Evolutionary conservation across 345 rosid species (phyloP), one percentile per base, ranked within the genome.

Genomic region (Melaleuca quinquenervia): DNA sequence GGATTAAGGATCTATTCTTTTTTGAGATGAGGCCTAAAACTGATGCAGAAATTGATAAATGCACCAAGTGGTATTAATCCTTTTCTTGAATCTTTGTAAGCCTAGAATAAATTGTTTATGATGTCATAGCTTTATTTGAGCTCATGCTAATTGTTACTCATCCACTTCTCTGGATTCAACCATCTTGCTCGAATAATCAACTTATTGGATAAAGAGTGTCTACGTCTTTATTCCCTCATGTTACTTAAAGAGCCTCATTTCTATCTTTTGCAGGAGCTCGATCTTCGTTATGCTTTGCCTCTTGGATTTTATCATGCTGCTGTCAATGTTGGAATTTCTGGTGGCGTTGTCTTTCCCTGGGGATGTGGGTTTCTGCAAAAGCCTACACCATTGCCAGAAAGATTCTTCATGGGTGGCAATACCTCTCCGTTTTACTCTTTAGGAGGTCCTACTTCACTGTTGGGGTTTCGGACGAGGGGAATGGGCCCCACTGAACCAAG

Each of bases 331-430:
- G 99, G 99, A 88, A 85, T 95, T 52, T 92, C 98, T 70, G 92
- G 91, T 26, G 99, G 99, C 78, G 90, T 94, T 84, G 84, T 93
- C 85, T 90, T 94, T 75, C 99, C 99, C 32, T 92, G 96, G 96
- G 98, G 98, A 88, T 82, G 85, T 86, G 95, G 96, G 62, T 93
- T 90, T 92, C 91, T 85, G 85, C 88, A 78, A 86, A 90, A 82
- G 83, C 86, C 92, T 82, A 90, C 97, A 48, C 93, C 98, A 18
- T 82, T 97, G 86, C 97, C 97, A 24, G 99, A 97, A 90, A 96
- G 95, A 85, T 94, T 96, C 92, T 97, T 92, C 92, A 86, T 96
- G 90, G 99, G 99, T 58, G 99, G 99, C 49, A 96, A 93, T 90
- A 84, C 92, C 56, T 97, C 98, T 87, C 99, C 99, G 58, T 88